phyloP scores from a whole-genome alignment of 2,329 filamentous ascomycete genomes.

The Blastomyces parvus region DNA sequence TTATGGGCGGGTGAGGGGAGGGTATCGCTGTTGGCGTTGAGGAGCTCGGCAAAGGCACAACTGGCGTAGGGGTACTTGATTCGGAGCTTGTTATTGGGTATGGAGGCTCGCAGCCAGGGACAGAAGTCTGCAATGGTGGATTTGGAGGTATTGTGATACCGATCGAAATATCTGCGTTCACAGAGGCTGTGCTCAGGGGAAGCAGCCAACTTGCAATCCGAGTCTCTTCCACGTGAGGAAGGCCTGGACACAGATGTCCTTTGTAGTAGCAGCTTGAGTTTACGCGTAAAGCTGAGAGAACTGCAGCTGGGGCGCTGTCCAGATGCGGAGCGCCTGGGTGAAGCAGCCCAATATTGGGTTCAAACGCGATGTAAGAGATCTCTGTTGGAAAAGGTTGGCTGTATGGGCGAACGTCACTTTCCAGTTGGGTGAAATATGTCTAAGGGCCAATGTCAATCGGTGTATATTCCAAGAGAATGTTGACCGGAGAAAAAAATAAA shows the following conservation, averaged over 20 bases:
- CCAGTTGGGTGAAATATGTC: slow-evolving; percentile 8
- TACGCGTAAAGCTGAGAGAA: neutral
- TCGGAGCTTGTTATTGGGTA: neutral
- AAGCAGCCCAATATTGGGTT: neutral
- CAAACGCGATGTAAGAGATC: slow-evolving; percentile 9
- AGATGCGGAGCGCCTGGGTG: slow-evolving; percentile 10
- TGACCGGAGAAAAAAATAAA: neutral
- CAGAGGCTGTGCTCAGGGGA: neutral
- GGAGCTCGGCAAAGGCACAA: neutral
- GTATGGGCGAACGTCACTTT: slow-evolving; percentile 10
- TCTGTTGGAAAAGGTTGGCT: slow-evolving; percentile 22
- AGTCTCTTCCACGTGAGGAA: slow-evolving; percentile 8
- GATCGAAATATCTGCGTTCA: neutral
- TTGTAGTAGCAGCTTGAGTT: slow-evolving; percentile 8
- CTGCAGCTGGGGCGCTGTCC: slow-evolving; percentile 2
- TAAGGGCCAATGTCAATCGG: neutral
- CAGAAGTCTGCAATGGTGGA: neutral
- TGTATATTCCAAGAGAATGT: neutral
- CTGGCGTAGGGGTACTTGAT: neutral
- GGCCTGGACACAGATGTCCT: slow-evolving; percentile 6
- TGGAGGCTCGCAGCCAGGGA: neutral
- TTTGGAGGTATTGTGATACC: neutral
- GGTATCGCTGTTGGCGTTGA: neutral
- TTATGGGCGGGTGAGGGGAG: slow-evolving; percentile 11
- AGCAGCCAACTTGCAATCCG: neutral